phyloP scores from a whole-genome alignment of 495 filamentous ascomycete genomes.

The Cercophora scortea region DNA sequence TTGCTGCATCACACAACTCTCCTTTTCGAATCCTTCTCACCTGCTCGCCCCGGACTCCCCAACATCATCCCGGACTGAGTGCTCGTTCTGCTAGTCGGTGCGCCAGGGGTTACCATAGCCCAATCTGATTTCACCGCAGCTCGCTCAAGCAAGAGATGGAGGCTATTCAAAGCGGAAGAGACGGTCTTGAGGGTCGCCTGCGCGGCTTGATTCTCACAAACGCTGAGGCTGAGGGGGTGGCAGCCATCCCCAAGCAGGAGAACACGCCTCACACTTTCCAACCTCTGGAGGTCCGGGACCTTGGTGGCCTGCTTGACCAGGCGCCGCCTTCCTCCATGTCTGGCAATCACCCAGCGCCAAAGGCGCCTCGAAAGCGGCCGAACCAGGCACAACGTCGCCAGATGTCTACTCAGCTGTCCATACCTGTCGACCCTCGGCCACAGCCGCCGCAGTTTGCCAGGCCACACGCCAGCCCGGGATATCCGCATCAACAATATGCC shows the following conservation, averaged over 20 bases:
- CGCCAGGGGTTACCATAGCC: too few relatives aligned
- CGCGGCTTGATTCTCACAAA: slow-evolving; percentile 33
- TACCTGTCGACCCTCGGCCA: slow-evolving; percentile 38
- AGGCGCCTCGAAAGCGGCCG: slow-evolving; percentile 33
- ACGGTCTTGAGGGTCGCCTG: slow-evolving; percentile 32
- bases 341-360: neutral
- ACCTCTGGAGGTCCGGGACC: neutral
- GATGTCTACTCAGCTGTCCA: slow-evolving; percentile 43
- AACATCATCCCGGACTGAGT: too few relatives aligned
- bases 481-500: slow-evolving; percentile 13
- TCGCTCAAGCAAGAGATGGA: slow-evolving; percentile 12
- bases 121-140: too few relatives aligned
- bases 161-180: slow-evolving; percentile 6
- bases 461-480: slow-evolving; percentile 11
- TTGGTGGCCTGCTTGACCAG: neutral
- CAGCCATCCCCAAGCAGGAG: neutral
- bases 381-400: slow-evolving; percentile 51
- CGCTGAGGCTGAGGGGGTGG: slow-evolving; percentile 5
- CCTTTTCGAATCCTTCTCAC: too few relatives aligned
- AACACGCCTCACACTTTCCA: neutral
- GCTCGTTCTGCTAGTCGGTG: too few relatives aligned
- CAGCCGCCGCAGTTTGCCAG: slow-evolving; percentile 10
- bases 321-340: neutral
- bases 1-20: too few relatives aligned
- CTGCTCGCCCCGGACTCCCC: too few relatives aligned